A percentile compares a stretch with the other conserved stretches of the same genome.
Conservation (phyloP, 345 rosid genomes). For the Acer yangbiense region DNA sequence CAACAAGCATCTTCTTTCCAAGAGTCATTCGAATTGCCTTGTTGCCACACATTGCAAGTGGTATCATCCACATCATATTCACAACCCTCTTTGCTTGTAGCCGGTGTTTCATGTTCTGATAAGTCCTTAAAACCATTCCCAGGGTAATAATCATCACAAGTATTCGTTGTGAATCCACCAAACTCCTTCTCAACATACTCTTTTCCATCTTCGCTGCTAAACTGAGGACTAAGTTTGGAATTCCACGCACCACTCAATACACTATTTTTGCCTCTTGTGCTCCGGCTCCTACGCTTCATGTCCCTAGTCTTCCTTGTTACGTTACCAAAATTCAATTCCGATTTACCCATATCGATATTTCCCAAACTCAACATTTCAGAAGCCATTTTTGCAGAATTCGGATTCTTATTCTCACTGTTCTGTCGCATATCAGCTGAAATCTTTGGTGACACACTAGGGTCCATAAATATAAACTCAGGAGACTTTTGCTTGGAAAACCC, state of each 20-base stretch:
- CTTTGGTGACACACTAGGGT: constrained; percentile 23
- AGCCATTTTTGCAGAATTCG: constrained; percentile 39
- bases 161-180: constrained; percentile 23
- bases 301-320: constrained; percentile 52
- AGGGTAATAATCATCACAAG: constrained; percentile 20
- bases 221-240: constrained; percentile 31
- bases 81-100: constrained; percentile 37
- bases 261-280: constrained; percentile 24
- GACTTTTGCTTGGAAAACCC: constrained; percentile 22
- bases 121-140: constrained; percentile 22
- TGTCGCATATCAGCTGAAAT: constrained; percentile 37
- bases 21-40: constrained; percentile 16
- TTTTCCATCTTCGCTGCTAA: constrained; percentile 26
- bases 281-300: constrained; percentile 48
- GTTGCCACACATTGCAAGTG: constrained; percentile 17
- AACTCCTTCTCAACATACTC: constrained; percentile 24
- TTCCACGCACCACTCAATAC: constrained; percentile 36
- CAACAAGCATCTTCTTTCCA: constrained; percentile 22
- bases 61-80: constrained; percentile 26
- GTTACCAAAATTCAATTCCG: constrained; percentile 39
- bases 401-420: constrained; percentile 42
- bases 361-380: constrained; percentile 23
- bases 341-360: constrained; percentile 24
- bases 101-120: constrained; percentile 24
- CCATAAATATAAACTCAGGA: constrained; percentile 26